Evolutionary conservation across 352 stramenopile species (phyloP).

Genomic region (Phytophthora chlamydospora): DNA sequence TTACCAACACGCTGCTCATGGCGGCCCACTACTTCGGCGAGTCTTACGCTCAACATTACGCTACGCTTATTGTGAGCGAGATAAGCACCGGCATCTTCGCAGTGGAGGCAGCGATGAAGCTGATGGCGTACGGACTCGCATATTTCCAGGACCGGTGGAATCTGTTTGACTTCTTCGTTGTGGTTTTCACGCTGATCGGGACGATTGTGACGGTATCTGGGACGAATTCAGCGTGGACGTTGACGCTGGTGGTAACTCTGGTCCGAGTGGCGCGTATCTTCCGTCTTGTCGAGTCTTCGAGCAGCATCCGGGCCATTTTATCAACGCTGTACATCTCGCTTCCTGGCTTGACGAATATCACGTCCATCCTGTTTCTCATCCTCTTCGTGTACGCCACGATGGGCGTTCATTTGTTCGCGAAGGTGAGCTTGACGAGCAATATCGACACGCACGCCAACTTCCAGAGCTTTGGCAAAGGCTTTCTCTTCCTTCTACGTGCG

Average conservation of each 20-base stretch:
- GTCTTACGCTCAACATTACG: slow-evolving; percentile 39
- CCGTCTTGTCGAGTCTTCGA: slow-evolving; percentile 77
- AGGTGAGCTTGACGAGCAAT: slow-evolving; percentile 63
- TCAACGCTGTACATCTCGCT: slow-evolving; percentile 89
- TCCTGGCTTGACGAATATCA: slow-evolving; percentile 89
- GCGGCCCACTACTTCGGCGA: slow-evolving; percentile 84
- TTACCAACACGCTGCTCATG: slow-evolving; percentile 89
- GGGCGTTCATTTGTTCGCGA: slow-evolving; percentile 92
- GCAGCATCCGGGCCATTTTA: slow-evolving; percentile 84
- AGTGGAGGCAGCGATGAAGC: slow-evolving; percentile 86
- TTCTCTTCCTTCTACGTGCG: slow-evolving; percentile 89
- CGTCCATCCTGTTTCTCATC: slow-evolving; percentile 88
- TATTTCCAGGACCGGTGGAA: slow-evolving; percentile 90
- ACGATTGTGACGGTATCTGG: slow-evolving; percentile 56
- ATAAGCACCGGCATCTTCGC: slow-evolving; percentile 87
- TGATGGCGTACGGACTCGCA: slow-evolving; percentile 62
- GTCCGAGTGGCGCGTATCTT: slow-evolving; percentile 89
- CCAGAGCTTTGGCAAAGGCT: slow-evolving; percentile 81
- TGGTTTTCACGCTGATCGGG: slow-evolving; percentile 55
- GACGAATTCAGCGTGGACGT: slow-evolving; percentile 47
- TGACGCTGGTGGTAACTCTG: slow-evolving; percentile 85
- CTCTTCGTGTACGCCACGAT: slow-evolving; percentile 93
- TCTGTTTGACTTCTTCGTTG: slow-evolving; percentile 87
- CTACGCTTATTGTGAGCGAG: slow-evolving; percentile 76
- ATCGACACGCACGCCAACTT: slow-evolving; percentile 92